Base-by-base conservation (phyloP, 2,329 filamentous ascomycete species). In the Hyphodiscus sp. region DNA sequence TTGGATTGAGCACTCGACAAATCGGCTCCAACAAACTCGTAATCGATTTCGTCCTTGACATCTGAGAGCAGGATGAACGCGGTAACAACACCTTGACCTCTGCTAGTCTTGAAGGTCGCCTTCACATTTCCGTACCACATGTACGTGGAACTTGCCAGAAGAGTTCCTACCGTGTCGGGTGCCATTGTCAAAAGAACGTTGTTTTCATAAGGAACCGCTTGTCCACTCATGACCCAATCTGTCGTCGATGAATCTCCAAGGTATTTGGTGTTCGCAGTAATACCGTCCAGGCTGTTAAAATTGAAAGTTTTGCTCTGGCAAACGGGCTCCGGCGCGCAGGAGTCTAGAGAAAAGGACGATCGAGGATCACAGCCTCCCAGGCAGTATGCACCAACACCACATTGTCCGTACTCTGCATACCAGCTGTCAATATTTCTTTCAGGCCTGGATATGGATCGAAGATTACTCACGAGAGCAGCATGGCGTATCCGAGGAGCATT, bases 41-140 rank as follows among this genome's bases (percentile, higher is more conserved):
- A 97, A 74, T 99, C 94, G 65, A 99, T 96, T 73, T 99, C 94
- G 67, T 99, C 94, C 78, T 96, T 95, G 67, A 95, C 87, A 66
- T 97, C 92, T 38, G 88, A 91, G 71, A 96, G 83, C 67, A 97
- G 77, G 69, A 99, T 99, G 69, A 99, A 99, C 29, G 91, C 92
- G 1, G 91, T 95, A n/a, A 99, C 87, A 20, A 99, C 94, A 77
- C 94, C 94, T 45, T 77, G 74, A 54, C 91, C 91, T 65, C 88
- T 85, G 60, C 86, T 87, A 0, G 91, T 92, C 77, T 90, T 94
- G 70, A 97, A 76, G 53, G 76, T 87, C 51, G 89, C 90, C 70
- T 86, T 87, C 65, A 96, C 85, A 71, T 88, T 96, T 67, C 94
- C 94, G 71, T 97, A 99, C 94, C 94, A 97, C 73, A 99, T 85